Percentiles rank a stretch among this genome's conserved stretches.
These are phyloP conservation scores for Talaromyces ruber DNA, from an alignment of 495 filamentous ascomycete genomes.

Conservation along the genomic window DNA sequence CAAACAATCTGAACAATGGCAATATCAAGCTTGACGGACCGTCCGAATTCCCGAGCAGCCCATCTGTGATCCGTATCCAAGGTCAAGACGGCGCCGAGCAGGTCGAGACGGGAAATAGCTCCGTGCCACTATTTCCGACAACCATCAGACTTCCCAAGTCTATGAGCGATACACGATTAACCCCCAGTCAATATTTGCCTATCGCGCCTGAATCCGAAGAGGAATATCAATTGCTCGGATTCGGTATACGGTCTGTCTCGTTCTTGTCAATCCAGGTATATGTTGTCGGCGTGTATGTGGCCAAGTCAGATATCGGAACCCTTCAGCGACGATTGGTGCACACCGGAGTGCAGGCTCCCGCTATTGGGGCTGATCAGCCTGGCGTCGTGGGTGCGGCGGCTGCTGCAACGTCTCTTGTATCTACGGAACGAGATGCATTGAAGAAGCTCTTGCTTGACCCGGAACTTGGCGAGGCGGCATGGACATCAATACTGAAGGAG, in stretches of 20 bases:
- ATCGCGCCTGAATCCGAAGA: conserved; percentile 24
- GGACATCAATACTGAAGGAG: conserved; percentile 59
- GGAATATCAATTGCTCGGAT: conserved; percentile 80
- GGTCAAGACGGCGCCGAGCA: conserved; percentile 55
- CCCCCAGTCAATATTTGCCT: conserved; percentile 26
- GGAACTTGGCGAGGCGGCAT: conserved; percentile 55
- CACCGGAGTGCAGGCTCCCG: conserved; percentile 27
- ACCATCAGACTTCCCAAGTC: conserved; percentile 52
- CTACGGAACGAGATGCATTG: conserved; percentile 64
- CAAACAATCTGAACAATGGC: conserved; percentile 6
- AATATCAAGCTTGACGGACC: conserved; percentile 33
- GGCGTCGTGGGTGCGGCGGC: conserved; percentile 32
- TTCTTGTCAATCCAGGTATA: conserved; percentile 92
- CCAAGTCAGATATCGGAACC: conserved; percentile 59
- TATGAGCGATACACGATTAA: conserved; percentile 25
- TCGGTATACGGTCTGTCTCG: conserved; percentile 81
- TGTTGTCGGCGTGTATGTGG: conserved; percentile 84
- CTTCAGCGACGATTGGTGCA: conserved; percentile 49
- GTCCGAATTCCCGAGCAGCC: conserved; percentile 24
- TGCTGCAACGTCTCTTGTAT: conserved; percentile 76
- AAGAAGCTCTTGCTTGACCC: conserved; percentile 60
- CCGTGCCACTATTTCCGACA: conserved; percentile 72
- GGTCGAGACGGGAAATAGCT: conserved; percentile 73
- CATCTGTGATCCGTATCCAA: conserved; percentile 31
- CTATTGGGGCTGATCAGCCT: conserved; percentile 16